Base-by-base conservation (phyloP, 805 yeast species). In the Kazachstania viticola region DNA sequence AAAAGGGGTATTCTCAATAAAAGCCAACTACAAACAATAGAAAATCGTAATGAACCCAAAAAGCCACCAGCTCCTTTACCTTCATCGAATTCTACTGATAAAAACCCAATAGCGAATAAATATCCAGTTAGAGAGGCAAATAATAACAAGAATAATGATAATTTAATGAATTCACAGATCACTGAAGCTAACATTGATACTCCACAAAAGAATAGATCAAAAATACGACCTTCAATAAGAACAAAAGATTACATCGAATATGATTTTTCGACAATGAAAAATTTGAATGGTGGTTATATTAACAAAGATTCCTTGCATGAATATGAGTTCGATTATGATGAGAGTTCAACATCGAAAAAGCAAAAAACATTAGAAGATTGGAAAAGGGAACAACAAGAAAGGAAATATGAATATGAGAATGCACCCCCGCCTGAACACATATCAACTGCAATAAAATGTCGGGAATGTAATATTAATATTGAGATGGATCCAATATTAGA, bases 221-320 rank as follows among this genome's bases (percentile, higher is more conserved):
- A 53, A 33, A 55, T 59, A 19, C 42, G 58, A 14, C 76, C 75
- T 1, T 60, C 69, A 14, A 69, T 79, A 17, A 63, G 67, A 36
- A 71, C 67, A 31, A 62, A 67, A 21, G 85, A 79, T 44, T 81
- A 79, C 49, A 80, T 81, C 19, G 91, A 81, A 38, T 82, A 75
- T 54, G 96, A 91, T 56, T 71, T 91, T 43, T 71, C 96, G 3
- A 79, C 84, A n/a, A 80, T 93, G 84, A 71, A 73, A 40, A 95
- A 91, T 45, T 63, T 79, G 1, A 69, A 71, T 46, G 97, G 96
- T 45, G 99, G 99, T 15, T 87, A 76, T 50, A 62, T 87, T 18
- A 52, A 52, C 30, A 43, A 45, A 14, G 42, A 42, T 28, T 54
- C 49, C 27, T 17, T 30, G 9, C 13, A 25, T 27, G 37, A 36